Evolutionary conservation across 331 rosid genomes (phyloP).

Genomic region (Ulmus americana): DNA sequence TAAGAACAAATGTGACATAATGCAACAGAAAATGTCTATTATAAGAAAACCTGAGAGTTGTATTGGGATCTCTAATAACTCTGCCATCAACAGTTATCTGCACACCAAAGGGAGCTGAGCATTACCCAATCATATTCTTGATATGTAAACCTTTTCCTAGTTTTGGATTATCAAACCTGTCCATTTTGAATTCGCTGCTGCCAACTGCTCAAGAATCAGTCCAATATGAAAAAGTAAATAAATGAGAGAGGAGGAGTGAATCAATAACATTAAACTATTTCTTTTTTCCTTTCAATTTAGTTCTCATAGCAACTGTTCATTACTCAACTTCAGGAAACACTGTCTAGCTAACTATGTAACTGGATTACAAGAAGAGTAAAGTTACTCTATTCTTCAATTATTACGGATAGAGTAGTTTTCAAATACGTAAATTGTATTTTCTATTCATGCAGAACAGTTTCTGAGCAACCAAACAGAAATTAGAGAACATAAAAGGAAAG

Average conservation of each 20-base stretch:
- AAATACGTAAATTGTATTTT: not conserved
- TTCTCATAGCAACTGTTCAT: not conserved
- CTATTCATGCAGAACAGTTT: not conserved
- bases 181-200: constrained; percentile 71
- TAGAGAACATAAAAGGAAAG: not conserved
- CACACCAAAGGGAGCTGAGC: constrained; percentile 26
- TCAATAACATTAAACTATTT: not conserved
- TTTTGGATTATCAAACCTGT: constrained; percentile 51
- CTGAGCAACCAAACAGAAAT: constrained; percentile 8
- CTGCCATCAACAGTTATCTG: constrained; percentile 59
- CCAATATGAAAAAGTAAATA: not conserved
- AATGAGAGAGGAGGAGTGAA: not conserved
- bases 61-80: constrained; percentile 52
- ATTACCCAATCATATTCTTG: constrained; percentile 7
- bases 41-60: constrained; percentile 51
- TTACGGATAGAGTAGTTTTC: not conserved
- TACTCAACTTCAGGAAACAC: too few species aligned
- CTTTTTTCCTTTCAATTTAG: not conserved
- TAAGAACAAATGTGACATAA: not conserved
- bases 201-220: constrained; percentile 62
- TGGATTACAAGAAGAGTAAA: not conserved
- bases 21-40: not conserved
- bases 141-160: constrained; percentile 19
- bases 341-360: not conserved
- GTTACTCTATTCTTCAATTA: too few species aligned